Evolutionary conservation across 129 eudicot species (phyloP).

Genomic region (Ambrosia artemisiifolia): DNA sequence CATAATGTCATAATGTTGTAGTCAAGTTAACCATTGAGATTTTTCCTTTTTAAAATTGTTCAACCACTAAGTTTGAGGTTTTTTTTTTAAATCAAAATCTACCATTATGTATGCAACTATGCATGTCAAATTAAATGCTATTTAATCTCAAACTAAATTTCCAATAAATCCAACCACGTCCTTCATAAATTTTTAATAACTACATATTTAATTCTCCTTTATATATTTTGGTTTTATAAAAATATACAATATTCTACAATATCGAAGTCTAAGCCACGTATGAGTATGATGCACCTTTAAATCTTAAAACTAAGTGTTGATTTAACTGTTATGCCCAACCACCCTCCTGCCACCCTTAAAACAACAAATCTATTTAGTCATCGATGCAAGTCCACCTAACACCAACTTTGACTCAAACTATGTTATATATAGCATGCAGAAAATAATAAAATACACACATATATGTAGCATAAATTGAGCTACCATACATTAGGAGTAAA

Average conservation of each 20-base stretch:
- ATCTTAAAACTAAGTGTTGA: neutral
- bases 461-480: neutral
- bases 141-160: conserved; percentile 5
- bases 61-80: no score
- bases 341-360: neutral
- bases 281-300: neutral
- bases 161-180: conserved; percentile 2
- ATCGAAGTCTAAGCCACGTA: no score
- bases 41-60: no score
- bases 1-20: no score
- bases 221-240: neutral
- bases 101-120: neutral
- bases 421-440: neutral
- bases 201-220: conserved; percentile 8
- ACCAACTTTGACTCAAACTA: neutral
- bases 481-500: neutral
- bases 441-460: neutral
- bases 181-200: neutral
- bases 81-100: no score
- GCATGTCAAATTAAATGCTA: neutral
- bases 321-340: conserved; percentile 1
- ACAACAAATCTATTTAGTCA: neutral
- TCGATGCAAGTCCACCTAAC: conserved; percentile 3
- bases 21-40: no score
- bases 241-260: neutral